These are phyloP conservation scores for Gentiana macrophylla DNA, from an alignment of 257 asterid genomes.

Conservation along the genomic window DNA sequence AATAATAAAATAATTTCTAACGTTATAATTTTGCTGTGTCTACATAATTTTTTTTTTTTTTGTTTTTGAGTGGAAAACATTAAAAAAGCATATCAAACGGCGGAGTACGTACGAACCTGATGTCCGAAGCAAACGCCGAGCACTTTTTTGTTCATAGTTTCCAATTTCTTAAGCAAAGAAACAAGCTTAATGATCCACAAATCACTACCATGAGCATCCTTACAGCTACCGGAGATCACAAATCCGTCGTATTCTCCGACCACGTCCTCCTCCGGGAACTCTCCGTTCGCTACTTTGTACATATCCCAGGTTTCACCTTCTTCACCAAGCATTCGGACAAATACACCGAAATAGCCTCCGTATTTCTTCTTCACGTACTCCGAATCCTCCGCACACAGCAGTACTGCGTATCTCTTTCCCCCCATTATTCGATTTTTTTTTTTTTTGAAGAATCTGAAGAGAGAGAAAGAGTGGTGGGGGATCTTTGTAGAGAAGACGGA, in stretches of 20 bases:
- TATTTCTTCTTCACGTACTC: slow-evolving; percentile 81
- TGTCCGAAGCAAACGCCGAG: slow-evolving; percentile 90
- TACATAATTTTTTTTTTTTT: too few relatives aligned
- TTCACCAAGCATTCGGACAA: slow-evolving; percentile 70
- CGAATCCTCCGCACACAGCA: slow-evolving; percentile 79
- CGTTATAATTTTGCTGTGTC: too few relatives aligned
- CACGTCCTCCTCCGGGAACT: slow-evolving; percentile 71
- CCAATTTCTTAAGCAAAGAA: slow-evolving; percentile 41
- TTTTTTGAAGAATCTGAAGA: background rate
- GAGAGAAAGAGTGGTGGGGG: slow-evolving; percentile 23
- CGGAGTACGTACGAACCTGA: slow-evolving; percentile 34
- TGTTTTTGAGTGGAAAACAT: too few relatives aligned
- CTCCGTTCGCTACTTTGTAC: slow-evolving; percentile 52
- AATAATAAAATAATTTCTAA: background rate
- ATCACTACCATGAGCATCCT: slow-evolving; percentile 81
- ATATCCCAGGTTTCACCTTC: slow-evolving; percentile 79
- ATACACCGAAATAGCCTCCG: slow-evolving; percentile 85
- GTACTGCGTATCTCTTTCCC: slow-evolving; percentile 54
- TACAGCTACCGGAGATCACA: slow-evolving; percentile 85
- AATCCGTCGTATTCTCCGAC: slow-evolving; percentile 57
- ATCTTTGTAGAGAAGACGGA: too few relatives aligned
- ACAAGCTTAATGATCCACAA: slow-evolving; percentile 59
- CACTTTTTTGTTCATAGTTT: slow-evolving; percentile 55
- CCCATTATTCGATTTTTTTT: slow-evolving; percentile 26
- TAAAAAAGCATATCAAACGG: too few relatives aligned